Evolutionary conservation across 2,329 filamentous ascomycete genomes (phyloP).

Genomic region (Thelonectria olida): DNA sequence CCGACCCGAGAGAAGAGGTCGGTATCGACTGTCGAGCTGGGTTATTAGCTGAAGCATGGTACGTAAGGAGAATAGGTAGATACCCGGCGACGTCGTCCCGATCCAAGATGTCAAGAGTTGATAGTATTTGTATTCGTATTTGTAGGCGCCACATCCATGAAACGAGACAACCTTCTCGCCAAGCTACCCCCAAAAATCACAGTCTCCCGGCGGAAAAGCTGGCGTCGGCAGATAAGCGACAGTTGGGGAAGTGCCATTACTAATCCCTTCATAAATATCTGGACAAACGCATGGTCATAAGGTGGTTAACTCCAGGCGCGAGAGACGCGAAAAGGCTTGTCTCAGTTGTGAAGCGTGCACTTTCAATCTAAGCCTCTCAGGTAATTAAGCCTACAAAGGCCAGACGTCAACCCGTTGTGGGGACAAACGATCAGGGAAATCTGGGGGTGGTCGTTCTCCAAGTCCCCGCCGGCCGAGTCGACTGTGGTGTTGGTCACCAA

Average conservation of each 20-base stretch:
- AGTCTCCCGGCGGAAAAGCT: conserved; percentile 15
- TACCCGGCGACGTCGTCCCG: conserved; percentile 1
- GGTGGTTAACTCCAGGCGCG: conserved; percentile 23
- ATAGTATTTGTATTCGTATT: too few species aligned
- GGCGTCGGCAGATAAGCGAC: conserved; percentile 32
- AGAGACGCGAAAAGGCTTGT: conserved; percentile 30
- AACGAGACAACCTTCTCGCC: neutral
- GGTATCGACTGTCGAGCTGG: neutral
- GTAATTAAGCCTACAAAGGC: conserved; percentile 10
- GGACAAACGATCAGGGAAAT: conserved; percentile 29
- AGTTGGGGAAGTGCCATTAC: conserved; percentile 7
- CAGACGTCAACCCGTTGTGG: conserved; percentile 39
- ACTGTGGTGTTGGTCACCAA: conserved; percentile 12
- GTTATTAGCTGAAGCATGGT: neutral
- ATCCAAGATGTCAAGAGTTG: too few species aligned
- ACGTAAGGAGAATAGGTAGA: neutral
- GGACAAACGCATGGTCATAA: conserved; percentile 24
- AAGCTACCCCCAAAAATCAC: conserved; percentile 1
- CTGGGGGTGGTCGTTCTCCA: conserved; percentile 27
- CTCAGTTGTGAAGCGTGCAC: conserved; percentile 14
- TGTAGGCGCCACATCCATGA: too few species aligned
- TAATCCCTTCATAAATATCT: conserved; percentile 26
- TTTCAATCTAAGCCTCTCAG: conserved; percentile 20
- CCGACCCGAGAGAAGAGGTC: neutral
- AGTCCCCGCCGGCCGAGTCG: conserved; percentile 25